phyloP scores from a whole-genome alignment of 352 stramenopile genomes.

The Phytophthora colocasiae region DNA sequence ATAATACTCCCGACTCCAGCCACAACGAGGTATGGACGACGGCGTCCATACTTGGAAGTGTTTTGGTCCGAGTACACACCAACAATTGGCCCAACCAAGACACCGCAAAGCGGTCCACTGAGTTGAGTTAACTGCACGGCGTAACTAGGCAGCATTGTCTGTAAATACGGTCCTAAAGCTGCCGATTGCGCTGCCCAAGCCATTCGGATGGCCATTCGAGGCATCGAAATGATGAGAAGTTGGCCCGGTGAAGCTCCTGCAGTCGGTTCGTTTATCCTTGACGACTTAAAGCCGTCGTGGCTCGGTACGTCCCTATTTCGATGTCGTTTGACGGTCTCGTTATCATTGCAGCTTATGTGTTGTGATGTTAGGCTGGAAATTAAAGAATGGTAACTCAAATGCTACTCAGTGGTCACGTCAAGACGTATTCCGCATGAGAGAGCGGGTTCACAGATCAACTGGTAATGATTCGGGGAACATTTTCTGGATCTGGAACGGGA shows the following conservation, averaged over 20 bases:
- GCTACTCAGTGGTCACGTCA: too few species aligned
- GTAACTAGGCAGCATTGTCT: constrained; percentile 51
- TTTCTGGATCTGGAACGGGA: constrained; percentile 2
- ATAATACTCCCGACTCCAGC: constrained; percentile 39
- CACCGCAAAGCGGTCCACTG: constrained; percentile 52
- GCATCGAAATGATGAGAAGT: constrained; percentile 59
- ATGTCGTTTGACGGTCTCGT: constrained; percentile 18
- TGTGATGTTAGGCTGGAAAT: too few species aligned
- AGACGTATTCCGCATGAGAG: background rate
- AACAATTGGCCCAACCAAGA: constrained; percentile 56
- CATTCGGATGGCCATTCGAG: constrained; percentile 67
- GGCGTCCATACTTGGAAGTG: constrained; percentile 45
- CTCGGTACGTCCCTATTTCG: constrained; percentile 13
- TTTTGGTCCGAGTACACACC: constrained; percentile 51
- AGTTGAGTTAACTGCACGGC: constrained; percentile 64
- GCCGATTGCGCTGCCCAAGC: constrained; percentile 67
- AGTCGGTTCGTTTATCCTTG: constrained; percentile 14
- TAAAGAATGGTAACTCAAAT: too few species aligned
- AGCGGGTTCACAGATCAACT: background rate
- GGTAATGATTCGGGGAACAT: background rate
- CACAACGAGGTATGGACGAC: constrained; percentile 48
- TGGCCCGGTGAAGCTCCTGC: constrained; percentile 28
- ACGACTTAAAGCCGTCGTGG: constrained; percentile 32
- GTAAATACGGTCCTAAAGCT: constrained; percentile 58
- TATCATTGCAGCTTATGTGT: constrained; percentile 8